Evolutionary conservation across 495 filamentous ascomycete genomes (phyloP).

Genomic region (Neurospora sp.): DNA sequence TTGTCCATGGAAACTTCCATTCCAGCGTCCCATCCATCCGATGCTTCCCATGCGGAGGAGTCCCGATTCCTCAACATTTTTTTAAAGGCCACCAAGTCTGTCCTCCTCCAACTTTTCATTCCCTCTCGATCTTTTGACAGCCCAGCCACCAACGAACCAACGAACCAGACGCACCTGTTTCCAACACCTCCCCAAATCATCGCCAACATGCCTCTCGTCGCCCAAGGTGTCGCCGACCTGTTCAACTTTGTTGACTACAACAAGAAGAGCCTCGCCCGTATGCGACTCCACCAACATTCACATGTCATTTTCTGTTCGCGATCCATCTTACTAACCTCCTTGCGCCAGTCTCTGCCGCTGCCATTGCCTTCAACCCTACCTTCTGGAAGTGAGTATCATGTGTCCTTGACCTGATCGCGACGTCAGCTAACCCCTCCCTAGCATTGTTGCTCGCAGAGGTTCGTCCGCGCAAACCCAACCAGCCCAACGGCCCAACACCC

Average conservation of each 20-base stretch:
- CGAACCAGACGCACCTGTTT: not conserved
- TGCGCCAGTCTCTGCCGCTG: conserved; percentile 49
- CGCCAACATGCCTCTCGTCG: not conserved
- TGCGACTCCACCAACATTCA: conserved; percentile 3
- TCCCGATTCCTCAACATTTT: not conserved
- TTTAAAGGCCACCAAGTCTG: not conserved
- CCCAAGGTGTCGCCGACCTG: conserved; percentile 19
- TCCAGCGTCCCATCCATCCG: not conserved
- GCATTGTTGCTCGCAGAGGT: conserved; percentile 61
- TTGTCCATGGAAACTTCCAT: not conserved
- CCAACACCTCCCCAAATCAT: not conserved
- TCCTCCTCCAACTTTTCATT: not conserved
- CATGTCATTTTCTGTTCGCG: not conserved
- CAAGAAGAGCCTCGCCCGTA: conserved; percentile 57
- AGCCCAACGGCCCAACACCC: not conserved
- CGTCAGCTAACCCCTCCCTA: conserved; percentile 12
- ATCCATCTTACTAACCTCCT: conserved; percentile 4
- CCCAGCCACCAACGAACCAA: not conserved
- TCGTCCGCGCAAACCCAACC: conserved; percentile 10
- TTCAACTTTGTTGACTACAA: conserved; percentile 49
- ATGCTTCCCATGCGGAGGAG: not conserved
- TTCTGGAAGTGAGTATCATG: conserved; percentile 61
- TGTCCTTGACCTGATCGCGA: conserved; percentile 2
- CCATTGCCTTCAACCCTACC: conserved; percentile 67
- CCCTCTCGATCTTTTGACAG: not conserved